Base-by-base conservation (phyloP, 2,329 filamentous ascomycete species). In the Aspergillus persii region DNA sequence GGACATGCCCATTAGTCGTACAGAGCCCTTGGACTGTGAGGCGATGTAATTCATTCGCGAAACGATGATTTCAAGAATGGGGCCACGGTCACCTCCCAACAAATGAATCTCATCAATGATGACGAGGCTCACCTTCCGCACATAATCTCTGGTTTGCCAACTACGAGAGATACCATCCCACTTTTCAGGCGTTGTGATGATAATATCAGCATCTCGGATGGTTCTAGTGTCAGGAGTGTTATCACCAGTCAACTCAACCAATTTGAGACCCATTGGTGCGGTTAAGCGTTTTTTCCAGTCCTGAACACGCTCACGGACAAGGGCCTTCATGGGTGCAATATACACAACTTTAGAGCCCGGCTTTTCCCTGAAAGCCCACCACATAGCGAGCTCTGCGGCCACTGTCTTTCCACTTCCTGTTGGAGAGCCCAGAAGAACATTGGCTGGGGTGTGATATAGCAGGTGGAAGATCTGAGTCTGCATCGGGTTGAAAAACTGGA, bases 141-240 rank as follows among this genome's bases (percentile, higher is more conserved):
- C 95, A 67, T 99, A 99, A 61, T 91, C 90, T 86, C 95, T 89
- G 4, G 94, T 98, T 75, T 98, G 93, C 95, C 96, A 99, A 71
- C 91, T 96, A 84, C 95, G 90, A 68, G 92, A 96, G 67, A 99
- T 98, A 85, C 96, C 96, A 73, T 99, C 96, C 95, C 95, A 99
- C 74, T 99, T 99, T 78, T 99, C 95, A n/a, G 95, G 96, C 0
- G 96, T 99, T 0, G 95, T 99, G 69, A 99, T 92, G 68, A 99
- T 99, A 62, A 99, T 92, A 73, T 99, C 95, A 3, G 95, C 95
- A 71, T 98, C 90, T 67, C 93, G 87, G 68, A 99, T 99, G 0
- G 94, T 97, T 53, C 92, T 85, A 0, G 95, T 99, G 71, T 99
- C 95, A 0, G 96, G 96, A 0, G 96, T 99, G 70, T 98, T 99